Percentiles rank a stretch among this genome's conserved stretches.
These are phyloP conservation scores for Colletotrichum higginsianum DNA, from an alignment of 2,329 filamentous ascomycete genomes.

Conservation along the genomic window DNA sequence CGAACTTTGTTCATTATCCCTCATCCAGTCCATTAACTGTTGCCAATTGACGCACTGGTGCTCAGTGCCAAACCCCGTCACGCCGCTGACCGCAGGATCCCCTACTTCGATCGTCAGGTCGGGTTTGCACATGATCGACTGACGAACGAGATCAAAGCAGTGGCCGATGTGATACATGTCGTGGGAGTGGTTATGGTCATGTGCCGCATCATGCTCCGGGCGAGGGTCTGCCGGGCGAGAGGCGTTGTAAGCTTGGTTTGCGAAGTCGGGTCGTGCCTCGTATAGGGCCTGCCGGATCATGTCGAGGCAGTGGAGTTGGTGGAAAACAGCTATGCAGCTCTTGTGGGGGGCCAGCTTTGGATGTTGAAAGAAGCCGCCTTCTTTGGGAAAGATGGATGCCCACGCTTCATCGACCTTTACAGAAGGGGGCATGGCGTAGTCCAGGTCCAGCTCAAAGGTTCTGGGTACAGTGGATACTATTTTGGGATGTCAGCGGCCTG, in stretches of 20 bases:
- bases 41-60: slow-evolving; percentile 21
- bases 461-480: neutral
- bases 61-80: slow-evolving; percentile 22
- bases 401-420: neutral
- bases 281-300: slow-evolving; percentile 34
- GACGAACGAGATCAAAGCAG: slow-evolving; percentile 23
- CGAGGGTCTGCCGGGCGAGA: neutral
- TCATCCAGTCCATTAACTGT: slow-evolving; percentile 17
- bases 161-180: slow-evolving; percentile 26
- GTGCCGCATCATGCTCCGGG: neutral
- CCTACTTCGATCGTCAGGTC: slow-evolving; percentile 18
- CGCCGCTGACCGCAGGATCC: neutral
- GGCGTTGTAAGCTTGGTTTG: neutral
- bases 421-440: slow-evolving; percentile 20
- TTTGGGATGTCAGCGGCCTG: neutral
- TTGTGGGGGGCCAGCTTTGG: neutral
- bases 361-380: slow-evolving; percentile 20
- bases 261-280: slow-evolving; percentile 11
- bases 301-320: slow-evolving; percentile 46
- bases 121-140: slow-evolving; percentile 11
- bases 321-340: slow-evolving; percentile 39
- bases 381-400: slow-evolving; percentile 9
- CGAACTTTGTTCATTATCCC: neutral
- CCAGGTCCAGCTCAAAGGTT: slow-evolving; percentile 7
- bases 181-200: neutral